Percentiles rank a stretch among this genome's conserved stretches.
phyloP scores from a whole-genome alignment of 1,284 basidiomycete species.

The Austroboletus niveus region DNA sequence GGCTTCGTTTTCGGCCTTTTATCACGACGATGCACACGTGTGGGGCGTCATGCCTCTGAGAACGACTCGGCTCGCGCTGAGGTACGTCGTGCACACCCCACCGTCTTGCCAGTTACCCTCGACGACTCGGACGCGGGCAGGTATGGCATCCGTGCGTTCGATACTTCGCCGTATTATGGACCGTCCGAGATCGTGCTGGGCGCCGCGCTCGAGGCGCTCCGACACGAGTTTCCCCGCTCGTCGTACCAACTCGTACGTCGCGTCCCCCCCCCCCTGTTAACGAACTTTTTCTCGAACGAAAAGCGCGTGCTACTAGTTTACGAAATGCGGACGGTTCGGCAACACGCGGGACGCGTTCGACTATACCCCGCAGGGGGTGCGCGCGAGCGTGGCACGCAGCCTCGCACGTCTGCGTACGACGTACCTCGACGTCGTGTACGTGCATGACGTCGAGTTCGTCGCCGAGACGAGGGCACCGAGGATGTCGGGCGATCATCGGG shows the following conservation, averaged over 20 bases:
- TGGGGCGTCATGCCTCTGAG: constrained; percentile 61
- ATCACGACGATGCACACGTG: constrained; percentile 66
- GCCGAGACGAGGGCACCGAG: constrained; percentile 53
- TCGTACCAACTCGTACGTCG: constrained; percentile 71
- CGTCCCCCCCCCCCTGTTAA: neutral
- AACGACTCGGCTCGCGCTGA: constrained; percentile 76
- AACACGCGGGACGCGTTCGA: constrained; percentile 63
- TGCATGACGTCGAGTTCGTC: constrained; percentile 94
- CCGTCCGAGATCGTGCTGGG: constrained; percentile 90
- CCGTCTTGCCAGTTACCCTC: too few species aligned
- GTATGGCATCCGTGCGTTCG: constrained; percentile 89
- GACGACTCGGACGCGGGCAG: constrained; percentile 35
- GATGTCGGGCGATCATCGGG: constrained; percentile 51
- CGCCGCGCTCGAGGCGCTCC: constrained; percentile 62
- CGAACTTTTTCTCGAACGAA: too few species aligned
- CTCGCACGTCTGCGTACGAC: constrained; percentile 73
- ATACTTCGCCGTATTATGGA: constrained; percentile 89
- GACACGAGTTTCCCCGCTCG: constrained; percentile 72
- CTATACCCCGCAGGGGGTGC: constrained; percentile 73
- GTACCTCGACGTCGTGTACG: constrained; percentile 84
- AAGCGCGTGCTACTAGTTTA: constrained; percentile 52
- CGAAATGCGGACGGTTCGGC: constrained; percentile 93
- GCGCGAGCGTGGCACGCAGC: constrained; percentile 69
- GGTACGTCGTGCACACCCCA: constrained; percentile 39
- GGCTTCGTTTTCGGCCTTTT: constrained; percentile 72